Evolutionary conservation across 2,329 filamentous ascomycete genomes (phyloP), one percentile per base, ranked within the genome.

Genomic region (Botrytis pseudocinerea): DNA sequence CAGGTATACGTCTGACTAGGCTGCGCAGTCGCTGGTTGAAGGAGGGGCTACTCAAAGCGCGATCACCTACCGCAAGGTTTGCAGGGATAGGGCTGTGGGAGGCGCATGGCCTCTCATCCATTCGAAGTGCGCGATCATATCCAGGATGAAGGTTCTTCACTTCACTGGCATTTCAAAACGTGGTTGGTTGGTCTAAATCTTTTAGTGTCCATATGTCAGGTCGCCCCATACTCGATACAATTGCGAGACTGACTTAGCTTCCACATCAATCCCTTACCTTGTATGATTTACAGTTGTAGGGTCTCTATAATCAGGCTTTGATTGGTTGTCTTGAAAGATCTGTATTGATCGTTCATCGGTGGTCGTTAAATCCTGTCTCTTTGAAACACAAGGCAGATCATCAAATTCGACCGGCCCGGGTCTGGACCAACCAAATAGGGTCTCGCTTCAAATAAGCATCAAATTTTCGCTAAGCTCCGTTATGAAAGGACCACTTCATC

Each of bases 401-500:
- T 65, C 68, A 60, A 72, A 69, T 72, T 32, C 62, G 40, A 69
- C 63, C 28, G 42, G 35, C 35, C 28, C 62, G 38, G 72, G 74
- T 74, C 73, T 74, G 64, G 69, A 48, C 69, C 54, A 68, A 70
- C 75, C 70, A 70, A 46, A 54, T 57, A 42, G 59, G 40, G 48
- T 61, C 72, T 62, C 42, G 73, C 59, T 70, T 69, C 38, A 69
- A 68, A 60, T 51, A 69, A 69, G 70, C 70, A 72, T 72, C 63
- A 51, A 46, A n/a, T 48, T 61, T 72, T 69, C 57, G 76, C 74
- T 68, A 73, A 28, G 25, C 74, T 77, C 76, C 74, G 74, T 65
- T 75, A 76, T 77, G 76, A 76, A 76, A 74, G 73, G 74, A 76
- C 71, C 76, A 73, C 28, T 73, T 75, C 75, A 68, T 74, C 72